Evolutionary conservation across 2,329 filamentous ascomycete species (phyloP).

Genomic region (Knufia petricola): DNA sequence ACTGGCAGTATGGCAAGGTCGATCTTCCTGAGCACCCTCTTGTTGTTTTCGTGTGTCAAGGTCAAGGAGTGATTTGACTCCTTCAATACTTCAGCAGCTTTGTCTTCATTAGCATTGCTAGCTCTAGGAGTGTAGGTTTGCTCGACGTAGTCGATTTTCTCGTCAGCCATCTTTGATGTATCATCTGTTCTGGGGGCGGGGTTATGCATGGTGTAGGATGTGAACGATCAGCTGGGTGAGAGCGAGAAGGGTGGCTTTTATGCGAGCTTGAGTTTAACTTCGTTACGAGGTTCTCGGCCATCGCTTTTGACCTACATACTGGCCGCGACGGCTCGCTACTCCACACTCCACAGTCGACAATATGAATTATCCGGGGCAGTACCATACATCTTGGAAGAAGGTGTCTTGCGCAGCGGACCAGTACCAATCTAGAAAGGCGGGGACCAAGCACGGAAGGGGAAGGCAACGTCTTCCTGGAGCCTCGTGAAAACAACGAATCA

Average conservation of each 20-base stretch:
- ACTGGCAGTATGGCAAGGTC: constrained; percentile 44
- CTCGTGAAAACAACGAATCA: neutral
- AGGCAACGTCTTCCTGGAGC: neutral
- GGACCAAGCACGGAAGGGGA: neutral
- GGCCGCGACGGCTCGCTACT: neutral
- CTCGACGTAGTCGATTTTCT: constrained; percentile 8
- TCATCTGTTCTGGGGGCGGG: neutral
- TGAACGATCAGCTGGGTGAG: neutral
- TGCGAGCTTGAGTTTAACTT: neutral
- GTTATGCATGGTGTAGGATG: neutral
- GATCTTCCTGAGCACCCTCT: constrained; percentile 42
- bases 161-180: constrained; percentile 1
- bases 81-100: constrained; percentile 42
- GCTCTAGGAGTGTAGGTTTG: constrained; percentile 1
- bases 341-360: neutral
- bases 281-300: neutral
- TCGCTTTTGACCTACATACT: neutral
- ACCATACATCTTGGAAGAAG: neutral
- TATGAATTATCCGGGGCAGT: constrained; percentile 1
- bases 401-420: neutral
- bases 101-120: constrained; percentile 30
- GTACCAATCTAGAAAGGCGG: neutral
- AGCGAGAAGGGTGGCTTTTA: neutral
- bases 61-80: constrained; percentile 37
- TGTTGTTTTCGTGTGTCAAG: constrained; percentile 45